These are phyloP conservation scores for Lichtheimia hyalospora DNA, from an alignment of 371 early-diverging fungal genomes.

Conservation along the genomic window DNA sequence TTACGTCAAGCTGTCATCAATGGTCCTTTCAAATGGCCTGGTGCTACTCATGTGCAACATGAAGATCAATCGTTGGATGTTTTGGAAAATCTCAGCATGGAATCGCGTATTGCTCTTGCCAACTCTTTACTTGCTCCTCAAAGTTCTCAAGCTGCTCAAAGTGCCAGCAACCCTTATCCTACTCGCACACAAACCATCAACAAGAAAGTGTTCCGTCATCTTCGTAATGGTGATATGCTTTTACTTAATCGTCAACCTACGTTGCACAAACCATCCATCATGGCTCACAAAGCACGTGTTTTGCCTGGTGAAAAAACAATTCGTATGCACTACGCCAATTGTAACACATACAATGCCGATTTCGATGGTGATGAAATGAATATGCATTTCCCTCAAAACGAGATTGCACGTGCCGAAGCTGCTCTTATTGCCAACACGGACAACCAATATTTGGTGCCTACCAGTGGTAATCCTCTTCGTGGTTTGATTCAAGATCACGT, in stretches of 20 bases:
- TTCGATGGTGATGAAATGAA: conserved; percentile 99
- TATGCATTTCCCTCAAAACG: conserved; percentile 99
- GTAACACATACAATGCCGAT: conserved; percentile 99
- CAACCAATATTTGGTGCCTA: conserved; percentile 97
- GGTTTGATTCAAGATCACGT: conserved; percentile 99
- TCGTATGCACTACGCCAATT: conserved; percentile 99
- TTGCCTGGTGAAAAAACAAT: conserved; percentile 98
- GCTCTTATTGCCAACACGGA: conserved; percentile 95
- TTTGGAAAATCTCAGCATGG: conserved; percentile 75
- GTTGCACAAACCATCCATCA: conserved; percentile 99
- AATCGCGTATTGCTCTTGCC: conserved; percentile 94
- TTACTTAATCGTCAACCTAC: conserved; percentile 99
- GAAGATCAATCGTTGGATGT: conserved; percentile 91
- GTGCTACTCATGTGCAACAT: conserved; percentile 92
- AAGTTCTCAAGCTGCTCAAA: conserved; percentile 49
- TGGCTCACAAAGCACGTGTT: conserved; percentile 98
- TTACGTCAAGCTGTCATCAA: conserved; percentile 96
- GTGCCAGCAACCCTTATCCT: conserved; percentile 53
- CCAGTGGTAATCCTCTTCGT: conserved; percentile 97
- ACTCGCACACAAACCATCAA: conserved; percentile 71
- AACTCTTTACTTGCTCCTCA: conserved; percentile 93
- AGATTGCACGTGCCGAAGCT: conserved; percentile 96
- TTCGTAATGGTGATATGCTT: conserved; percentile 97
- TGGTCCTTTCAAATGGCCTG: conserved; percentile 98
- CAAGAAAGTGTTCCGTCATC: conserved; percentile 97